Evolutionary conservation across 192 early-diverging fungal genomes (phyloP).

Genomic region (Cladochytrium replicatum): DNA sequence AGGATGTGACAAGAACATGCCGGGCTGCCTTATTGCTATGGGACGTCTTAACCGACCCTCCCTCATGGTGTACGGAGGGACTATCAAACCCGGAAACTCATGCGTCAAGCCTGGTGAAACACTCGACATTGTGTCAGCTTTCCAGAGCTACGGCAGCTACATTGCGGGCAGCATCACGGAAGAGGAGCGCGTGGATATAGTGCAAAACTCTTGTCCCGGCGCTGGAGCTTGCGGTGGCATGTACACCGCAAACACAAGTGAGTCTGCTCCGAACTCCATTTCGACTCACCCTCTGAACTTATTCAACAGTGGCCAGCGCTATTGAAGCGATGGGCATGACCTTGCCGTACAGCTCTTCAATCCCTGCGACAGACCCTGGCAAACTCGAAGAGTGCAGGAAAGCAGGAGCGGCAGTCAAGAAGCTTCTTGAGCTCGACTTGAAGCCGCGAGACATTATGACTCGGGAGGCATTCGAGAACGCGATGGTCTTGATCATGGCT

Average conservation of each 20-base stretch:
- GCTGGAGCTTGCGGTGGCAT: conserved; percentile 98
- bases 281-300: neutral
- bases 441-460: conserved; percentile 97
- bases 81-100: conserved; percentile 66
- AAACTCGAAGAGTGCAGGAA: conserved; percentile 82
- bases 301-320: conserved; percentile 72
- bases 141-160: conserved; percentile 92
- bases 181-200: conserved; percentile 58
- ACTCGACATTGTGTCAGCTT: conserved; percentile 93
- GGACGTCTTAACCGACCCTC: conserved; percentile 91
- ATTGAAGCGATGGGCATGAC: conserved; percentile 97
- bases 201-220: conserved; percentile 53
- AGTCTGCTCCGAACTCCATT: conserved; percentile 8
- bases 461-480: conserved; percentile 87
- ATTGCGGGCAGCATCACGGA: conserved; percentile 85
- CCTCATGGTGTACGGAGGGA: conserved; percentile 97
- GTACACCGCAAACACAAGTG: conserved; percentile 96
- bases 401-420: conserved; percentile 79
- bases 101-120: conserved; percentile 61
- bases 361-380: conserved; percentile 77
- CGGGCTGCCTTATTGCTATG: conserved; percentile 94
- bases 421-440: conserved; percentile 84
- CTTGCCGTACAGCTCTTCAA: conserved; percentile 91
- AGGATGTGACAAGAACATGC: conserved; percentile 88
- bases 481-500: conserved; percentile 86